Base-by-base conservation (phyloP, 768 basidiomycete species). In the Tricholoma sp. region DNA sequence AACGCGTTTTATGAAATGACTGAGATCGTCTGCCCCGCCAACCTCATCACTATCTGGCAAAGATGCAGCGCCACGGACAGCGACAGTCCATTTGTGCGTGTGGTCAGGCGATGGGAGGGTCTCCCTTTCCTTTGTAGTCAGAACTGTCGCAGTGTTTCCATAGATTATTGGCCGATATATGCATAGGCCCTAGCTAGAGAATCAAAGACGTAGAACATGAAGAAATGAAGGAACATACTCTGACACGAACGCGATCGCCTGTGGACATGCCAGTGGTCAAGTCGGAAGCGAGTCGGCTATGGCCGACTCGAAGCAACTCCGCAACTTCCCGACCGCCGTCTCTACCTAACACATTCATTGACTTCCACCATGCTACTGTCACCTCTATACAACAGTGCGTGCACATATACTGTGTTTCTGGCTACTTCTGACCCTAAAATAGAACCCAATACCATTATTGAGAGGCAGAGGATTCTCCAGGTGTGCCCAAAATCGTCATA, bases 1-100 rank as follows among this genome's bases (percentile, higher is more conserved):
- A 51, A 98, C 96, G 55, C 94, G 84, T 69, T 96, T 98, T 68
- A 99, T 86, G 68, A 96, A 93, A 64, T 97, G 91, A 62, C 84
- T 81, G 34, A 95, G 68, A 65, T 98, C 94, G 69, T 98, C 94
- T 53, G 86, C 89, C 12, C 92, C 94, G 18, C 95, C 95, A 18
- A 95, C 91, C 47, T 82, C 77, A 48, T 91, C 87, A 48, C 85
- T 81, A 60, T 85, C 83, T 0, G 84, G 77, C 2, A 82, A 76
- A 33, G 90, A 88, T 1, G 91, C 82, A 0, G 95, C 94, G 42
- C 91, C 91, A 24, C 97, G 85, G 24, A 99, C 82, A 28, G 94
- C 95, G 57, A 99, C 88, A 0, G 94, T 98, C 97, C 97, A 99
- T 59, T 84, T 83, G 69, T 98, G 96, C 2, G 96, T 98, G 63